These are phyloP conservation scores for Bertia moriformis DNA, from an alignment of 2,329 filamentous ascomycete species.

Conservation along the genomic window DNA sequence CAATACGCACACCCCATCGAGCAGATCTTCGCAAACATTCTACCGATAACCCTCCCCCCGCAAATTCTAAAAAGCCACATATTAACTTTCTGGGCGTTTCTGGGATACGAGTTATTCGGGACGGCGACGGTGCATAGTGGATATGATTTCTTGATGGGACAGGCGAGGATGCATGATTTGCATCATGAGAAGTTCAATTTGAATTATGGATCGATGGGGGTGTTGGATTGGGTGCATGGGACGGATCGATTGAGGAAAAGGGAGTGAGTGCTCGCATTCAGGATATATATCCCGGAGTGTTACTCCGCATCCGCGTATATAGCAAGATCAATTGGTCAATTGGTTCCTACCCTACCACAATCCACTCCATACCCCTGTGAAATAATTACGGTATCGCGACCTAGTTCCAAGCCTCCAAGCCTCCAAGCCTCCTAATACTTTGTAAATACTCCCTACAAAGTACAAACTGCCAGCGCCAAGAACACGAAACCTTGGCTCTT, in stretches of 20 bases:
- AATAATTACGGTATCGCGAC: too few relatives aligned
- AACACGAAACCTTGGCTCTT: too few relatives aligned
- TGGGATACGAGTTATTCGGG: conserved; percentile 30
- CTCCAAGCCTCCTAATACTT: too few relatives aligned
- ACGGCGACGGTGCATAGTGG: conserved; percentile 40
- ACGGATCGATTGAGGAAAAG: conserved; percentile 15
- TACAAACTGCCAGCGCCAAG: too few relatives aligned
- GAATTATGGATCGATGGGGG: conserved; percentile 34
- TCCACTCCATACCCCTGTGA: too few relatives aligned
- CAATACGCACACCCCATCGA: conserved; percentile 43
- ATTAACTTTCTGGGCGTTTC: conserved; percentile 34
- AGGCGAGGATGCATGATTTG: conserved; percentile 34
- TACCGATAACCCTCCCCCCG: conserved; percentile 34
- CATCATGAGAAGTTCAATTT: conserved; percentile 42
- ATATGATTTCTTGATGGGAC: conserved; percentile 34
- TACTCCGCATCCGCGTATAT: too few relatives aligned
- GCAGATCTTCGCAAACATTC: conserved; percentile 34
- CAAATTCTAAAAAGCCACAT: conserved; percentile 29
- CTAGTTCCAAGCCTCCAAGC: too few relatives aligned
- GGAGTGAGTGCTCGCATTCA: too few relatives aligned
- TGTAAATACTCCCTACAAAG: too few relatives aligned
- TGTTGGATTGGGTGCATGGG: conserved; percentile 39
- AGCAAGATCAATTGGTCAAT: too few relatives aligned
- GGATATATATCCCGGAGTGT: too few relatives aligned
- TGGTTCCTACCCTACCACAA: too few relatives aligned